phyloP scores from a whole-genome alignment of 768 basidiomycete genomes.

The Lactarius trivialis region DNA sequence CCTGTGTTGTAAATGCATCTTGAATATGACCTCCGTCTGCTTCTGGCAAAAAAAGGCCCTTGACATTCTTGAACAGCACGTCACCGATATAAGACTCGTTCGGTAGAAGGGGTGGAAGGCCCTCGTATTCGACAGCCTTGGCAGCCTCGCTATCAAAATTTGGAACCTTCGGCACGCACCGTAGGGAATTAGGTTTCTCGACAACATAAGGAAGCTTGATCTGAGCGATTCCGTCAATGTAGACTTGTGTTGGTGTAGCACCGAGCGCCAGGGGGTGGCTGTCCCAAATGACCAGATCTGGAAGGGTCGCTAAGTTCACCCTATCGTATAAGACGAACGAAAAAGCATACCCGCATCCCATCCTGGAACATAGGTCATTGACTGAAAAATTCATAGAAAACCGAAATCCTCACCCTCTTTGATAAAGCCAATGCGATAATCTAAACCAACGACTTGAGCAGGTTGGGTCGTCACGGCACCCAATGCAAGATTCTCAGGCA shows the following conservation, averaged over 20 bases:
- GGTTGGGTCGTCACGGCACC: slow-evolving; percentile 59
- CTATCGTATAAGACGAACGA: not conserved
- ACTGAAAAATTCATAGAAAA: not conserved
- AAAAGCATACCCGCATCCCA: slow-evolving; percentile 54
- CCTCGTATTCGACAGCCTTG: slow-evolving; percentile 57
- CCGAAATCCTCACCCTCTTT: slow-evolving; percentile 39
- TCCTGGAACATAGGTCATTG: slow-evolving; percentile 32
- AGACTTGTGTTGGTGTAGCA: slow-evolving; percentile 77
- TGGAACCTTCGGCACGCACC: slow-evolving; percentile 49
- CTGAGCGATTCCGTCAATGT: slow-evolving; percentile 82
- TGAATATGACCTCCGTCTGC: slow-evolving; percentile 29
- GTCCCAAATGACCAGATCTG: slow-evolving; percentile 58
- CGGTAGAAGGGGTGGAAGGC: slow-evolving; percentile 63
- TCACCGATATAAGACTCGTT: slow-evolving; percentile 32
- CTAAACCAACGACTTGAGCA: slow-evolving; percentile 56
- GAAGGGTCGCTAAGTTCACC: not conserved
- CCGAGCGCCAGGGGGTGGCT: slow-evolving; percentile 73
- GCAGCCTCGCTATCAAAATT: slow-evolving; percentile 64
- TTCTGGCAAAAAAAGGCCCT: slow-evolving; percentile 27
- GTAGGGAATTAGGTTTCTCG: slow-evolving; percentile 27
- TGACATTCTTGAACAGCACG: slow-evolving; percentile 63
- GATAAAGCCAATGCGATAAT: slow-evolving; percentile 64
- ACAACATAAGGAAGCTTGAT: slow-evolving; percentile 34
- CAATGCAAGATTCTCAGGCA: slow-evolving; percentile 48
- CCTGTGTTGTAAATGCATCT: slow-evolving; percentile 32